Evolutionary conservation across 2,329 filamentous ascomycete genomes (phyloP).

Genomic region (Apiospora kogelbergensis): DNA sequence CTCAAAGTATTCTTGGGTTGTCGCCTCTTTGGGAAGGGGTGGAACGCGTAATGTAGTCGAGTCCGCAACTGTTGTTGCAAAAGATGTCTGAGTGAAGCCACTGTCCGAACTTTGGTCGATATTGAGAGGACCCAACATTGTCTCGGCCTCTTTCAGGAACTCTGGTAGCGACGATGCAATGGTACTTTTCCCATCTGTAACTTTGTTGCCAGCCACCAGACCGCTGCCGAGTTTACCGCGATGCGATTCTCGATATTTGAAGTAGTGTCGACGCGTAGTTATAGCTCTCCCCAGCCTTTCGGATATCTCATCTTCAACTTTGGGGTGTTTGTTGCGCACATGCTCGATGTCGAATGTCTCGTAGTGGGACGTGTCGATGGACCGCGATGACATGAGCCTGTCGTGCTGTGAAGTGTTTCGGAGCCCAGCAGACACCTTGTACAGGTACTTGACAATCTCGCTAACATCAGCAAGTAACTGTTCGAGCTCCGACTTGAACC

Average conservation of each 20-base stretch:
- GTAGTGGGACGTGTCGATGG: constrained; percentile 23
- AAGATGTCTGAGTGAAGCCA: constrained; percentile 29
- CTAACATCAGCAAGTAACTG: constrained; percentile 21
- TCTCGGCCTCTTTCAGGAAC: neutral
- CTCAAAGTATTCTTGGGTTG: constrained; percentile 29
- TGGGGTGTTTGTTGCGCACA: constrained; percentile 32
- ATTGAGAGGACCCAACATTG: constrained; percentile 9
- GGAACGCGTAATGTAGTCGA: constrained; percentile 20
- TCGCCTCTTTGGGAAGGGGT: constrained; percentile 22
- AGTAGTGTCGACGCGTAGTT: constrained; percentile 33
- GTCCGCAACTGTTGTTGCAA: constrained; percentile 24
- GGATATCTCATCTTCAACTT: constrained; percentile 15
- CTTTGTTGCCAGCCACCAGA: constrained; percentile 19
- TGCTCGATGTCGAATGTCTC: constrained; percentile 29
- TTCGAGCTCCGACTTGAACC: constrained; percentile 17
- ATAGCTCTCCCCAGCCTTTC: constrained; percentile 33
- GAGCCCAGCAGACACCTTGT: constrained; percentile 37
- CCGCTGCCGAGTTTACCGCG: constrained; percentile 30
- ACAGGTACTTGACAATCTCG: constrained; percentile 31
- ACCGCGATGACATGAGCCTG: constrained; percentile 20
- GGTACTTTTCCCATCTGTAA: neutral
- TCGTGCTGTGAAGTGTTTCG: constrained; percentile 37
- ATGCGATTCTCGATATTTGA: constrained; percentile 38
- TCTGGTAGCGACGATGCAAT: neutral
- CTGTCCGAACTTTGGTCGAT: constrained; percentile 24